Conservation (phyloP, 139 green algal genomes). For the Asterochloris erici region DNA sequence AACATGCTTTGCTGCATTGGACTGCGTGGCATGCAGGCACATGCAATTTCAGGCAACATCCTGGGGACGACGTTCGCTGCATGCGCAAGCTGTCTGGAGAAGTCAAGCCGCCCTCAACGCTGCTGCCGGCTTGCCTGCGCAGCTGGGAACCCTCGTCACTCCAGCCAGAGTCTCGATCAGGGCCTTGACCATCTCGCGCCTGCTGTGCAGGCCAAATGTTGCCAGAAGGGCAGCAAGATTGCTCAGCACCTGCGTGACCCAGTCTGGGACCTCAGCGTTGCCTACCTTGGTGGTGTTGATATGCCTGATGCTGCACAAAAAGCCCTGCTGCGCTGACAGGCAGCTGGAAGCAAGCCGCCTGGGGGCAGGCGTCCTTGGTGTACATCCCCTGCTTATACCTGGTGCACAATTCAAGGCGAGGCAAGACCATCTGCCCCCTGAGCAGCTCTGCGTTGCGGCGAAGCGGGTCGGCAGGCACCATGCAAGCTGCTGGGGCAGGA, state of each 20-base stretch:
- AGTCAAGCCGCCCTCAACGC: background rate
- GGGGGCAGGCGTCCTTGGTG: background rate
- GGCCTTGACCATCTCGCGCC: conserved; percentile 24
- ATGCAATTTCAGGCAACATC: background rate
- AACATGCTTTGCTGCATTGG: background rate
- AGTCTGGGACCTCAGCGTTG: background rate
- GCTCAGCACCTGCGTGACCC: conserved; percentile 13
- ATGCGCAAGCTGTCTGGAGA: background rate
- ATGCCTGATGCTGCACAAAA: background rate
- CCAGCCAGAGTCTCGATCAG: conserved; percentile 23
- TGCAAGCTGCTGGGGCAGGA: too few relatives aligned
- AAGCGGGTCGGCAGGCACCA: too few relatives aligned
- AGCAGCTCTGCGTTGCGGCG: too few relatives aligned
- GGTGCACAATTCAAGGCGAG: background rate
- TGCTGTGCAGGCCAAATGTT: conserved; percentile 18
- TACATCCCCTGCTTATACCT: background rate
- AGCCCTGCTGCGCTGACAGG: background rate
- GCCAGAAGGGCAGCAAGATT: conserved; percentile 32
- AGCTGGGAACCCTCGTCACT: background rate
- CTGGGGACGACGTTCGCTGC: background rate
- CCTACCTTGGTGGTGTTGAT: background rate
- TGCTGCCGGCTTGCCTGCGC: background rate
- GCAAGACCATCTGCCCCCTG: too few relatives aligned
- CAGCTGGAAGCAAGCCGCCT: too few relatives aligned
- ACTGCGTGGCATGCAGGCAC: conserved; percentile 4